Evolutionary conservation across 2,329 filamentous ascomycete species (phyloP), one percentile per base, ranked within the genome.

Genomic region (Fusarium foetens): DNA sequence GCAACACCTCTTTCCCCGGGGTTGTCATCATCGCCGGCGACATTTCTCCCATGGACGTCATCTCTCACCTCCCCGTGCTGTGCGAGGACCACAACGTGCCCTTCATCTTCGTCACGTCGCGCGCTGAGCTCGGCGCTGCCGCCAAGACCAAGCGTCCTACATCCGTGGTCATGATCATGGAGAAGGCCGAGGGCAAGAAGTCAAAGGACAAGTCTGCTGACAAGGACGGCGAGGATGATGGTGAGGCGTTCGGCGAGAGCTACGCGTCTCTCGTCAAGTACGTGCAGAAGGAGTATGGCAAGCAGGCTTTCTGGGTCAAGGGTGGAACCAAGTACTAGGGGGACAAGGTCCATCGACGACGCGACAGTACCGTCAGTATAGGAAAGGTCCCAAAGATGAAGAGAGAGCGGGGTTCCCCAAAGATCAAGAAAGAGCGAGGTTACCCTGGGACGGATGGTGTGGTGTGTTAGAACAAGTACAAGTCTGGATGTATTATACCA

Each of bases 31-130:
- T 99, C 76, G 96, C 96, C 39, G 96, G 94, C 77, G 96, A 99
- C 84, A 98, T 99, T 86, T 97, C 94, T 58, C 96, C 96, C 74
- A 95, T 96, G 91, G 96, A 99, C 83, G 96, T 99, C 82, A 98
- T 99, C 85, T 96, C 94, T 68, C 96, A 99, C 85, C 93, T 99
- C 75, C 96, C 96, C 78, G 93, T 99, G 64, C 92, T 98, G 65
- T 98, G 96, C 88, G 96, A 99, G 86, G 95, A 98, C 85, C 95
- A 98, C 88, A 94, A 93, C 84, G 94, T 98, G 68, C 96, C 96
- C 38, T 99, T 98, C 86, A 90, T 99, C 83, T 99, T 97, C 83
- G 93, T 99, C 77, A 90, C 92, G 68, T 97, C 93, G 79, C 92
- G 96, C 77, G 95, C 94, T 69, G 95, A 98, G 86, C 90, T 99